Conservation (phyloP, 2,329 filamentous ascomycete genomes). For the Elsinoe necatrix region DNA sequence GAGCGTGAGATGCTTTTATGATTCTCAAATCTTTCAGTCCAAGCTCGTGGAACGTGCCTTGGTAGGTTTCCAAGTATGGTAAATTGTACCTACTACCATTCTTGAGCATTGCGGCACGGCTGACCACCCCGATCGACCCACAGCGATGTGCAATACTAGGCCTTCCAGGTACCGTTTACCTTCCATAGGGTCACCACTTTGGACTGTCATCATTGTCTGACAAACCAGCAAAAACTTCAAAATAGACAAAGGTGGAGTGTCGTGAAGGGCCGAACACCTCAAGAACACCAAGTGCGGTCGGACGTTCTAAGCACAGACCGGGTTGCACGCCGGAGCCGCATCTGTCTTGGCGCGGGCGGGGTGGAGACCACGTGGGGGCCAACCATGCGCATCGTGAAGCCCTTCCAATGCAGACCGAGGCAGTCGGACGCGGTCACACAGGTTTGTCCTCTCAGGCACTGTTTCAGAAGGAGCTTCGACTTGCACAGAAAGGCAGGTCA, state of each 20-base stretch:
- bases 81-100: neutral
- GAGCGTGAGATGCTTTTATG: slow-evolving; percentile 11
- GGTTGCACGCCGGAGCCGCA: neutral
- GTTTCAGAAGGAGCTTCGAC: neutral
- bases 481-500: neutral
- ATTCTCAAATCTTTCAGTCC: neutral
- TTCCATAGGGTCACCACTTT: neutral
- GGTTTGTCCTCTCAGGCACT: neutral
- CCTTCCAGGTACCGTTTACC: neutral
- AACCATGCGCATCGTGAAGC: neutral
- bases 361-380: slow-evolving; percentile 4
- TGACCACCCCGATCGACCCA: neutral
- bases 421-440: neutral
- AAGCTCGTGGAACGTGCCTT: too few species aligned
- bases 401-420: neutral
- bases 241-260: neutral
- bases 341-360: neutral
- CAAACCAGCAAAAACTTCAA: too few species aligned
- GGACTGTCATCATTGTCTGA: too few species aligned
- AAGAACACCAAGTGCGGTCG: neutral
- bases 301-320: neutral
- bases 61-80: too few species aligned
- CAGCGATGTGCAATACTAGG: neutral
- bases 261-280: neutral
- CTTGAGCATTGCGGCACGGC: neutral